Conservation (phyloP, 768 basidiomycete species). For the Lactarius evosmus region DNA sequence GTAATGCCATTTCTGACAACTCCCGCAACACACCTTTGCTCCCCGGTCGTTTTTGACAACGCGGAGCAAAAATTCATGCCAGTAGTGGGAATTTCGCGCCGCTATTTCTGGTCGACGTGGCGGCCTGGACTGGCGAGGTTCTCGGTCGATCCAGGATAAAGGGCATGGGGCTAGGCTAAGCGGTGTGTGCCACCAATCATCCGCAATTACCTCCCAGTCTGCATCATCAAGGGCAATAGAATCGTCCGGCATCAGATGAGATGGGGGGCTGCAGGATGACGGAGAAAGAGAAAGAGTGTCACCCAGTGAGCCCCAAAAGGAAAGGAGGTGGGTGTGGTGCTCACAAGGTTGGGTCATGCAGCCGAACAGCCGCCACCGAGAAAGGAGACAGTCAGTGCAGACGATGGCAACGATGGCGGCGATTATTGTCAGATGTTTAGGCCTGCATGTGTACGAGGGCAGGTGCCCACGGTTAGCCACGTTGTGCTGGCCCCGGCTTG, state of each 20-base stretch:
- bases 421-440: slow-evolving; percentile 10
- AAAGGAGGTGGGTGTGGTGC: slow-evolving; percentile 23
- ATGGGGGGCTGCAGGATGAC: slow-evolving; percentile 14
- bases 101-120: slow-evolving; percentile 13
- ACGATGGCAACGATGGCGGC: slow-evolving; percentile 11
- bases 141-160: slow-evolving; percentile 21
- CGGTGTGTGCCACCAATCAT: slow-evolving; percentile 28
- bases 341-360: slow-evolving; percentile 26
- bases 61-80: slow-evolving; percentile 20
- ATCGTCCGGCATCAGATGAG: slow-evolving; percentile 25
- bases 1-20: slow-evolving; percentile 24
- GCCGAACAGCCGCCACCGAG: slow-evolving; percentile 24
- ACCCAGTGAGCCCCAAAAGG: slow-evolving; percentile 24
- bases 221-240: slow-evolving; percentile 21
- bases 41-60: slow-evolving; percentile 3
- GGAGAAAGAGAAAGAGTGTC: slow-evolving; percentile 24
- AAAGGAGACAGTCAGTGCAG: slow-evolving; percentile 18
- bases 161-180: slow-evolving; percentile 18
- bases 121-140: slow-evolving; percentile 2
- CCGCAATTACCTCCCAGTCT: slow-evolving; percentile 26
- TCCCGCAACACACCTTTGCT: slow-evolving; percentile 16
- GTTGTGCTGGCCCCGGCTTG: background rate
- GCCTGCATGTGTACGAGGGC: slow-evolving; percentile 17
- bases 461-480: slow-evolving; percentile 14
- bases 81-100: slow-evolving; percentile 17